Percentiles rank a stretch among this genome's conserved stretches.
These are phyloP conservation scores for Candida anglica DNA, from an alignment of 805 yeast genomes.

Conservation along the genomic window DNA sequence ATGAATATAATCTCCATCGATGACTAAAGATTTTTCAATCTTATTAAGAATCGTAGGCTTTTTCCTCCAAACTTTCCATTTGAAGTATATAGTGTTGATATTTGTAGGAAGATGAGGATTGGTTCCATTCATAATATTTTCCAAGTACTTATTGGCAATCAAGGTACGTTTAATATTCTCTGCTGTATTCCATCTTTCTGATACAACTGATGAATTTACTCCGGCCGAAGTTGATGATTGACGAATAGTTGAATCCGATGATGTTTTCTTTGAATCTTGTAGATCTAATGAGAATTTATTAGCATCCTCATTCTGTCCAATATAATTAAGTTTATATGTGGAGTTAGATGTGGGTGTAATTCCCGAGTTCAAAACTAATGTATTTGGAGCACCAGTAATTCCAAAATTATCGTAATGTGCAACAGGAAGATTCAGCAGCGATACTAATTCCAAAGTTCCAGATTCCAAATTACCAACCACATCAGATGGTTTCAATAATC, in stretches of 20 bases:
- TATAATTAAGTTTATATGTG: slow-evolving; percentile 9
- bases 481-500: background rate
- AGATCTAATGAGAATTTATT: no score
- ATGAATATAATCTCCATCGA: slow-evolving; percentile 93
- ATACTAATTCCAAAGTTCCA: background rate
- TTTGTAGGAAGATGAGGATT: slow-evolving; percentile 26
- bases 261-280: background rate
- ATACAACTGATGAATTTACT: background rate
- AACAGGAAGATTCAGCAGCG: no score
- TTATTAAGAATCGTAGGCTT: slow-evolving; percentile 79
- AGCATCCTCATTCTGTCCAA: background rate
- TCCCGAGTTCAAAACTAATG: slow-evolving; percentile 14
- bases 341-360: slow-evolving; percentile 28
- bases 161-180: background rate
- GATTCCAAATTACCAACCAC: background rate
- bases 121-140: slow-evolving; percentile 25
- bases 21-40: slow-evolving; percentile 77
- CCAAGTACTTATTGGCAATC: slow-evolving; percentile 19
- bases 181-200: background rate
- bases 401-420: no score
- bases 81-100: slow-evolving; percentile 61
- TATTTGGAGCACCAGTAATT: slow-evolving; percentile 1
- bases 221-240: background rate
- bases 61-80: slow-evolving; percentile 85
- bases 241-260: background rate